Conservation (phyloP, 2,329 filamentous ascomycete species). For the Diaporthe aspalathi region DNA sequence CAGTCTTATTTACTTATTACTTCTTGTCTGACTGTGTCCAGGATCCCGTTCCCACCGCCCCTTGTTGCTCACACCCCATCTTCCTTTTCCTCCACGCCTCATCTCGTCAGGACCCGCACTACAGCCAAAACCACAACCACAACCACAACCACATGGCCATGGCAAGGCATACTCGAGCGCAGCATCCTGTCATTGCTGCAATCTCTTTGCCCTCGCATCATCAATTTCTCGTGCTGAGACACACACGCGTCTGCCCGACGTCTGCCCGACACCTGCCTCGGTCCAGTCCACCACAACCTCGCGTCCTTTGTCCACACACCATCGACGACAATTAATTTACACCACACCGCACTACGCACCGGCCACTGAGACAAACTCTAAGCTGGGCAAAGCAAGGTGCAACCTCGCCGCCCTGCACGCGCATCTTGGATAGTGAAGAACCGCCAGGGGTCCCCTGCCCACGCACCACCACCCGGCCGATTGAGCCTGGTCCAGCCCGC, state of each 20-base stretch:
- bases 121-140: constrained; percentile 4
- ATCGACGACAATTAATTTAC: constrained; percentile 4
- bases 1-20: not conserved
- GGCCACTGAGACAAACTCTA: constrained; percentile 28
- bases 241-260: too few relatives aligned
- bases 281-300: constrained; percentile 17
- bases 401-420: constrained; percentile 19
- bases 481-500: constrained; percentile 22
- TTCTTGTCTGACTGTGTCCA: constrained; percentile 7
- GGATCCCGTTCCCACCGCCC: constrained; percentile 9
- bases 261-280: not conserved
- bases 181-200: constrained; percentile 17
- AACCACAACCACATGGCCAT: not conserved
- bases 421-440: constrained; percentile 1
- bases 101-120: constrained; percentile 22
- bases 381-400: constrained; percentile 12
- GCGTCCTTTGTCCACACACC: constrained; percentile 2
- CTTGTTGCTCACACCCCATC: constrained; percentile 26
- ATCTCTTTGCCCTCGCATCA: constrained; percentile 9
- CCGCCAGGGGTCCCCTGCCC: constrained; percentile 18
- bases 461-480: constrained; percentile 10
- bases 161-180: constrained; percentile 14
- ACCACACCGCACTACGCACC: constrained; percentile 16
- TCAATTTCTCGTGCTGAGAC: constrained; percentile 21
- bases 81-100: constrained; percentile 32